A percentile compares a stretch with the other conserved stretches of the same genome.
Evolutionary conservation across 371 early-diverging fungal species (phyloP).

Genomic region (Quaeritorhiza haematococci): DNA sequence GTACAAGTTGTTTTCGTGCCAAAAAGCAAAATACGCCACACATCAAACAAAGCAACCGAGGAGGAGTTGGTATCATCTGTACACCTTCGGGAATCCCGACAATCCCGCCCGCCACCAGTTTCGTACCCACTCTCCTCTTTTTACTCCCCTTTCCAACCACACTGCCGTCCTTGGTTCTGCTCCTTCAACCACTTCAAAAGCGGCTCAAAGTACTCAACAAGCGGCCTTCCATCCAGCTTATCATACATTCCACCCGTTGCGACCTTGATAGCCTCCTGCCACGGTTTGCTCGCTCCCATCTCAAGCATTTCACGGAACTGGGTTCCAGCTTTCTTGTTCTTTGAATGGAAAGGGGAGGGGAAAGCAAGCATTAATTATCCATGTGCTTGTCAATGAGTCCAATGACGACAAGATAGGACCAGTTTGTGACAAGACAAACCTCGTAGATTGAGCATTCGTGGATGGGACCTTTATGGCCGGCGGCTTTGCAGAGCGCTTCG

Average conservation of each 20-base stretch:
- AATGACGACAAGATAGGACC: too few relatives aligned
- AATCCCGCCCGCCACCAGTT: too few relatives aligned
- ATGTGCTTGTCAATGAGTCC: too few relatives aligned
- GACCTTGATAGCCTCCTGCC: constrained; percentile 17
- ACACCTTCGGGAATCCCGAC: too few relatives aligned
- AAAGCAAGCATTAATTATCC: background rate
- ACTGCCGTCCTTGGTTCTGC: constrained; percentile 9
- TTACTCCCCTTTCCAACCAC: constrained; percentile 10
- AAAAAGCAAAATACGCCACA: too few relatives aligned
- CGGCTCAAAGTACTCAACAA: constrained; percentile 21
- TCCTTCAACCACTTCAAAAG: constrained; percentile 13
- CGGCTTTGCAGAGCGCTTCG: constrained; percentile 11
- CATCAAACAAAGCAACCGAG: too few relatives aligned
- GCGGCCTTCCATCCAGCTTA: constrained; percentile 12
- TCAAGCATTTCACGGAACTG: constrained; percentile 12
- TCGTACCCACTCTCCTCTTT: too few relatives aligned
- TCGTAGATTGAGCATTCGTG: constrained; percentile 21
- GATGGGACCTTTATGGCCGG: constrained; percentile 13
- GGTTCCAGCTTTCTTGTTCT: constrained; percentile 18
- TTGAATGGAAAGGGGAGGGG: too few relatives aligned
- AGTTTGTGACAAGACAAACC: too few relatives aligned
- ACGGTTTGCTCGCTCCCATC: constrained; percentile 12
- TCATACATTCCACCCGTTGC: constrained; percentile 10
- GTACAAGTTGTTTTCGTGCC: too few relatives aligned
- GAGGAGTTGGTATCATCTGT: too few relatives aligned